These are phyloP conservation scores for Lipomyces spencermartinsiae DNA, from an alignment of 805 yeast species.

Conservation along the genomic window DNA sequence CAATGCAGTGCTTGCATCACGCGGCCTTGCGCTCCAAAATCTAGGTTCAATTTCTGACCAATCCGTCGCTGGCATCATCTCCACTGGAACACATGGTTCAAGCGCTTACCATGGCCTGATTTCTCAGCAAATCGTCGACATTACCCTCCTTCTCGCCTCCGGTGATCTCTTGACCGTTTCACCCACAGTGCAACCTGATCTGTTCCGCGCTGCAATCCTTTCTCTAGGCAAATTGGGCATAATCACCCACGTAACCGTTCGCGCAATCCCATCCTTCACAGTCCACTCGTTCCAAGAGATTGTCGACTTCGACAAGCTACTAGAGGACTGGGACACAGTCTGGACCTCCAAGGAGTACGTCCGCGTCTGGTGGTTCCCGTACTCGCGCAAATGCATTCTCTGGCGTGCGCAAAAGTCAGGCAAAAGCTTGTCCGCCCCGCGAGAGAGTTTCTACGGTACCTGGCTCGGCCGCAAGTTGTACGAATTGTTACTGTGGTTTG, in stretches of 20 bases:
- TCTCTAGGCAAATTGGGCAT: conserved; percentile 93
- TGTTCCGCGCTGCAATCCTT: conserved; percentile 81
- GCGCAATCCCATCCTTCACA: conserved; percentile 84
- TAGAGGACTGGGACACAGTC: conserved; percentile 64
- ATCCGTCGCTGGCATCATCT: conserved; percentile 91
- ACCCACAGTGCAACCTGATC: conserved; percentile 62
- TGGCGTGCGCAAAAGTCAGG: conserved; percentile 88
- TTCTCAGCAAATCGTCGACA: conserved; percentile 81
- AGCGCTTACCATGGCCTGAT: conserved; percentile 91
- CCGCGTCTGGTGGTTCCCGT: conserved; percentile 98
- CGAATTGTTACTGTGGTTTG: conserved; percentile 76
- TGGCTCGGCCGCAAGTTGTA: conserved; percentile 77
- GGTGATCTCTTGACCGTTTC: conserved; percentile 77
- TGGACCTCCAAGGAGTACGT: conserved; percentile 93
- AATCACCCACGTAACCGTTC: conserved; percentile 80
- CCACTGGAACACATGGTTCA: conserved; percentile 97
- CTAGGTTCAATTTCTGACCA: conserved; percentile 94
- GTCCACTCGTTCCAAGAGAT: conserved; percentile 82
- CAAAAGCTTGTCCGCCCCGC: conserved; percentile 66
- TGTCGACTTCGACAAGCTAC: conserved; percentile 73
- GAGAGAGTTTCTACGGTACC: conserved; percentile 87
- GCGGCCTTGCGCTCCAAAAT: conserved; percentile 83
- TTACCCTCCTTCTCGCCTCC: conserved; percentile 74
- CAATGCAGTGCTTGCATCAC: conserved; percentile 65
- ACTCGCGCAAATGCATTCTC: conserved; percentile 78